These are phyloP conservation scores for Suillus sp. DNA, from an alignment of 768 basidiomycete genomes.

Conservation along the genomic window DNA sequence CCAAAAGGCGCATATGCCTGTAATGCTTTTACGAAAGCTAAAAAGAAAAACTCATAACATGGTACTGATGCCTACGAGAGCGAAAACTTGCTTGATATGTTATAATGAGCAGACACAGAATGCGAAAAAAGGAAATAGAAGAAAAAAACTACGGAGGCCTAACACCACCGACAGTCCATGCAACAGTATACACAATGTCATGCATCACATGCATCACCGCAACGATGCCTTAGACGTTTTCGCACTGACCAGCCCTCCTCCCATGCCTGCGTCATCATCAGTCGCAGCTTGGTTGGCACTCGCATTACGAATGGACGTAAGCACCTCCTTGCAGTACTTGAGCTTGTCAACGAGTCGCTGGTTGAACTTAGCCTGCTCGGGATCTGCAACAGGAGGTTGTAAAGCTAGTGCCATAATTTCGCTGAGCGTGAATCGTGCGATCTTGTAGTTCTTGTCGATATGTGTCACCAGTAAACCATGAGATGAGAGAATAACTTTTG, in stretches of 20 bases:
- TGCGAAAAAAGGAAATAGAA: neutral
- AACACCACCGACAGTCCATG: constrained; percentile 6
- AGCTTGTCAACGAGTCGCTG: constrained; percentile 75
- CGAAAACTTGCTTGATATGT: constrained; percentile 6
- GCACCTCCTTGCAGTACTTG: constrained; percentile 85
- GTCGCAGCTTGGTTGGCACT: constrained; percentile 41
- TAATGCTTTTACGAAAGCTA: neutral
- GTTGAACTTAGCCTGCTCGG: constrained; percentile 61
- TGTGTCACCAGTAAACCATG: constrained; percentile 80
- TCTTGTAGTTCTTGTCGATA: constrained; percentile 85
- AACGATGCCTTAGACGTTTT: constrained; percentile 26
- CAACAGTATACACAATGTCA: neutral
- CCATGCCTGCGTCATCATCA: constrained; percentile 17
- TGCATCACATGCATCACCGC: constrained; percentile 1
- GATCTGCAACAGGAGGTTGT: constrained; percentile 42
- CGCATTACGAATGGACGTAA: constrained; percentile 67
- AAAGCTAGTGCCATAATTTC: constrained; percentile 66
- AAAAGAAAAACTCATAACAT: neutral
- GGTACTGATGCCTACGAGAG: constrained; percentile 1
- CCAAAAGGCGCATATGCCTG: neutral
- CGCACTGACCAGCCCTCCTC: constrained; percentile 12
- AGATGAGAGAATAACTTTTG: constrained; percentile 87
- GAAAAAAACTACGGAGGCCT: constrained; percentile 4
- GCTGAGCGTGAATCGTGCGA: constrained; percentile 72
- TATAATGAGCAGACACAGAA: constrained; percentile 7